Conservation (phyloP, 139 green algal genomes). For the Chlorella vulgaris region DNA sequence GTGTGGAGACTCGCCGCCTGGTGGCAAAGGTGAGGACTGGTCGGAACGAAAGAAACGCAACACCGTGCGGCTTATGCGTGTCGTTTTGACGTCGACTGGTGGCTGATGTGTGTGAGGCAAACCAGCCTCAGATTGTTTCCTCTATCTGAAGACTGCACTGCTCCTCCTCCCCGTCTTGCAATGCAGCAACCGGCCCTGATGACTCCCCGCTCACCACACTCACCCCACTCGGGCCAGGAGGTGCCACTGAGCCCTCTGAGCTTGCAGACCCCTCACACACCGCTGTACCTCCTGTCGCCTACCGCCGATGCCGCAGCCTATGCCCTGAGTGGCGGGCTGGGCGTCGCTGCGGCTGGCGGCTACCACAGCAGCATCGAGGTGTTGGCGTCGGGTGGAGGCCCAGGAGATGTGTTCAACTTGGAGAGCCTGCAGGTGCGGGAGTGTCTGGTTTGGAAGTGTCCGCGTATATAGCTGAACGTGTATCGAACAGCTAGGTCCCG, state of each 20-base stretch:
- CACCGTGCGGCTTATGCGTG: too few species aligned
- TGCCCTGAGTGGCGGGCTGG: neutral
- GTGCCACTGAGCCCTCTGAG: conserved; percentile 1
- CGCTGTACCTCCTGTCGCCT: conserved; percentile 11
- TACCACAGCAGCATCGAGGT: neutral
- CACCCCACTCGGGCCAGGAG: neutral
- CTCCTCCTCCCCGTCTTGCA: neutral
- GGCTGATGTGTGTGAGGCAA: too few species aligned
- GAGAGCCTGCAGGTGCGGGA: conserved; percentile 23
- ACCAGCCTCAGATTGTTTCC: neutral
- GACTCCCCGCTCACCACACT: conserved; percentile 17
- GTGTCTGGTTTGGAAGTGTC: neutral
- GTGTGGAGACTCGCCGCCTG: conserved; percentile 35
- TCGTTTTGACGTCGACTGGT: too few species aligned
- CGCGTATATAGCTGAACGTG: neutral
- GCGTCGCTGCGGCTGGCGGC: neutral
- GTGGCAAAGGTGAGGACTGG: conserved; percentile 23
- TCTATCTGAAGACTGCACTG: too few species aligned
- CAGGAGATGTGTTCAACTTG: neutral
- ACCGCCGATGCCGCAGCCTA: neutral
- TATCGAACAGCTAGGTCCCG: too few species aligned
- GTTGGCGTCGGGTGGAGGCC: neutral
- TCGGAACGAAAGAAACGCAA: too few species aligned
- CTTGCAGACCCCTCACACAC: conserved; percentile 8
- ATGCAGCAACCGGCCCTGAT: conserved; percentile 31